phyloP scores from a whole-genome alignment of 345 rosid species.

The Theobroma cacao region DNA sequence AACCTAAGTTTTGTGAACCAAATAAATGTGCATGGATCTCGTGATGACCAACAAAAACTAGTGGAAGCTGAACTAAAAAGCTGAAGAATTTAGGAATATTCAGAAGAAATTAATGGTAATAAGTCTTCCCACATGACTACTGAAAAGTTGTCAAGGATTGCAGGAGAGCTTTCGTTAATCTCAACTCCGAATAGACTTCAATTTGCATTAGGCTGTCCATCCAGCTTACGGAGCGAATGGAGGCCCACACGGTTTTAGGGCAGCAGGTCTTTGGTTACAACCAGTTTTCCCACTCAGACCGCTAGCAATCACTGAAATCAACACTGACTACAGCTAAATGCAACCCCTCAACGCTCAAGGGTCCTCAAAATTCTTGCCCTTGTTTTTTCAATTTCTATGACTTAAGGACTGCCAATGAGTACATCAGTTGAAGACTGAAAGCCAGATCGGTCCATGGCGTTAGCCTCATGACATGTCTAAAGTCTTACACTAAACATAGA shows the following conservation, averaged over 20 bases:
- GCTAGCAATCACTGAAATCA: neutral
- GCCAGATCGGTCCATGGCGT: neutral
- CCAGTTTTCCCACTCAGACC: neutral
- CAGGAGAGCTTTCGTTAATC: neutral
- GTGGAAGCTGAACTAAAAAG: conserved; percentile 9
- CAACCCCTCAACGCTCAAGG: neutral
- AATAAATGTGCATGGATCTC: conserved; percentile 20
- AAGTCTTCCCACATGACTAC: neutral
- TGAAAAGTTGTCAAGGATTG: neutral
- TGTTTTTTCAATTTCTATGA: neutral
- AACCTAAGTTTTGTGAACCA: conserved; percentile 27
- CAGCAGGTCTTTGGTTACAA: neutral
- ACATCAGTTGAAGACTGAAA: neutral
- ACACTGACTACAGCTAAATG: conserved; percentile 3
- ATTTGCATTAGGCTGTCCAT: neutral
- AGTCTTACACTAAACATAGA: neutral
- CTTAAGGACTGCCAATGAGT: neutral
- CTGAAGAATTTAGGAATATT: neutral
- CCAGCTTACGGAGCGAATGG: neutral
- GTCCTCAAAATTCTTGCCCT: neutral
- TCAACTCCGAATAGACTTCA: neutral
- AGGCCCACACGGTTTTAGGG: conserved; percentile 10
- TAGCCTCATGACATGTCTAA: neutral
- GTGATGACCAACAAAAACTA: neutral
- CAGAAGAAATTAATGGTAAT: neutral